Base-by-base conservation (phyloP, 768 basidiomycete genomes). In the Podaxis pistillaris region DNA sequence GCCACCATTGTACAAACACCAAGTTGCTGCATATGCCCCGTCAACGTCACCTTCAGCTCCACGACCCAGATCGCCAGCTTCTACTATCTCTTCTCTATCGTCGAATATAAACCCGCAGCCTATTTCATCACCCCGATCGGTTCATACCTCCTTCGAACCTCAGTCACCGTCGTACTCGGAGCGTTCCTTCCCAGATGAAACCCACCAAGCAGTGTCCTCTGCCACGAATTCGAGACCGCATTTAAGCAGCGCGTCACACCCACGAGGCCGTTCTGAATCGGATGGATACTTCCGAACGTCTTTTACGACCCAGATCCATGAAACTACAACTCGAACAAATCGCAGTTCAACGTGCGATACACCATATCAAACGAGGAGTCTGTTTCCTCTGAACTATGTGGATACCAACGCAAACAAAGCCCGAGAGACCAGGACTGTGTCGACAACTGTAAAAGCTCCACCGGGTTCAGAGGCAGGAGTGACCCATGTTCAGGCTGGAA, bases 301-400 rank as follows among this genome's bases (percentile, higher is more conserved):
- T 24, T 24, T 50, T 28, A 24, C 49, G 9, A 24, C 49, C 51
- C n/a, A 8, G 41, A 44, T 57, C 11, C 24, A 38, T 12, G 38
- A 47, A 50, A 5, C 30, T 24, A 13, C 49, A 19, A 22, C 49
- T 56, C 47, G 40, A 8, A 15, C 54, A 2, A 50, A 15, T 4
- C 54, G 46, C 1, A 38, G 13, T 12, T 19, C 54, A 9, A 19
- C 46, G 1, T 49, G 28, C 36, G 44, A 17, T 19, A 50, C 3
- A 3, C 51, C 50, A 12, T 24, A 60, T 17, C 50, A 37, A 22
- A 30, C 61, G 37, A 56, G 47, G 28, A 62, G n/a, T 28, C 22
- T 62, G 36, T 62, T 62, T 36, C 46, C 54, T 28, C 46, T 62
- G 24, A 56, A 47, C 7, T 56, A 62, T 40, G 36, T 62, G 12